phyloP scores from a whole-genome alignment of 2,329 filamentous ascomycete genomes.

The Pseudogymnoascus sp. region DNA sequence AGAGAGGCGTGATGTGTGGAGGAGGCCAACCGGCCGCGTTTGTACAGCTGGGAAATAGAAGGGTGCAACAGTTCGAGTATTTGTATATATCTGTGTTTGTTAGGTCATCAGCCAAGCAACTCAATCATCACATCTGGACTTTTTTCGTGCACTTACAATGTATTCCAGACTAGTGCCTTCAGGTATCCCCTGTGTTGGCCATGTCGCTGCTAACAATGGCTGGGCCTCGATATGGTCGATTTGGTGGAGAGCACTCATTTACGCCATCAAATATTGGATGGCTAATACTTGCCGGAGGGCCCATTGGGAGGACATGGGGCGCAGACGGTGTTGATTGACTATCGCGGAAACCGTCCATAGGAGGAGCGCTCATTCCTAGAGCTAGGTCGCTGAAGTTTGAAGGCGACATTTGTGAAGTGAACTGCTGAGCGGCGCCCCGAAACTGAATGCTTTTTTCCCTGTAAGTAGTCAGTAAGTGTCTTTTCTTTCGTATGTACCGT shows the following conservation, averaged over 20 bases:
- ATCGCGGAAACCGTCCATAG: neutral
- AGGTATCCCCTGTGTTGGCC: neutral
- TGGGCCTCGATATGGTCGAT: neutral
- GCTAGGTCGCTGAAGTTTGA: neutral
- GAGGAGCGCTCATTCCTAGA: neutral
- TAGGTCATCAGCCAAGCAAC: constrained; percentile 19
- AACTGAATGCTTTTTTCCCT: neutral
- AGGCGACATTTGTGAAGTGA: neutral
- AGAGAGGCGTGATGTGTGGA: constrained; percentile 13
- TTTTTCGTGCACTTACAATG: constrained; percentile 1
- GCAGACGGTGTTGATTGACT: neutral
- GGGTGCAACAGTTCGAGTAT: constrained; percentile 22
- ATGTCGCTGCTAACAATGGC: constrained; percentile 6
- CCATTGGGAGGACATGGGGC: neutral
- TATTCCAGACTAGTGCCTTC: neutral
- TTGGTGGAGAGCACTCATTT: neutral
- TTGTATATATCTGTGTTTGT: constrained; percentile 16
- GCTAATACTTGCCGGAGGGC: neutral
- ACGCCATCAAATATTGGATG: neutral
- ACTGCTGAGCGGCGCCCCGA: neutral
- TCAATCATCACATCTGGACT: neutral
- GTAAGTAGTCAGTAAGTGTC: neutral
- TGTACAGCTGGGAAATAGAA: constrained; percentile 9
- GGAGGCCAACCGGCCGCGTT: neutral
- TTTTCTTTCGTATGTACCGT: neutral